Percentiles rank a stretch among this genome's conserved stretches.
Conservation (phyloP, 2,329 filamentous ascomycete genomes). For the Penicillium capsulatum region DNA sequence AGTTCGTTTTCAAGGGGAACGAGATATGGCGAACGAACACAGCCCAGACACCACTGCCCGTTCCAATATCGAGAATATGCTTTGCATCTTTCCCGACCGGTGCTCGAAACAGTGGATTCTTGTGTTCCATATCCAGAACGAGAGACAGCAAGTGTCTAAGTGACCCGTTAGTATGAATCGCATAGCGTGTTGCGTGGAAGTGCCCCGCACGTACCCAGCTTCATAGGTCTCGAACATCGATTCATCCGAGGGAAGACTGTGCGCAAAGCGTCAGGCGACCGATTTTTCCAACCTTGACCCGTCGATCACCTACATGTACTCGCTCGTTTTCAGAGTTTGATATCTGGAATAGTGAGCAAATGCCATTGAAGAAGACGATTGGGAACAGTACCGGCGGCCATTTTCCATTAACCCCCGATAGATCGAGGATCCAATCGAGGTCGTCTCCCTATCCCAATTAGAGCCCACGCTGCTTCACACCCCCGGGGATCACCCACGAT, state of each 20-base stretch:
- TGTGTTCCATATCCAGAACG: slow-evolving; percentile 10
- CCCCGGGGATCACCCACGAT: slow-evolving; percentile 5
- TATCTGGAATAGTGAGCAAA: slow-evolving; percentile 9
- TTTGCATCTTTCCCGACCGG: slow-evolving; percentile 6
- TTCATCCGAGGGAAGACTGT: slow-evolving; percentile 16
- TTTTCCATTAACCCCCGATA: slow-evolving; percentile 16
- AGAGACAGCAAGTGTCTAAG: slow-evolving; percentile 13
- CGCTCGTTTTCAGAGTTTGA: slow-evolving; percentile 12
- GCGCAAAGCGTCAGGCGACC: not conserved
- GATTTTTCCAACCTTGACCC: too few relatives aligned
- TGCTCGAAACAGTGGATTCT: slow-evolving; percentile 13
- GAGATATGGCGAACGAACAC: slow-evolving; percentile 10
- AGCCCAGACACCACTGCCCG: slow-evolving; percentile 16
- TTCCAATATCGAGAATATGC: slow-evolving; percentile 15
- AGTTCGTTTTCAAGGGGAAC: too few relatives aligned
- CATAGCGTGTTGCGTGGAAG: too few relatives aligned
- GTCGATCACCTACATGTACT: slow-evolving; percentile 14
- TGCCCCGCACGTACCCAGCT: slow-evolving; percentile 12
- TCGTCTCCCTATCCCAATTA: slow-evolving; percentile 16
- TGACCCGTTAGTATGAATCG: too few relatives aligned
- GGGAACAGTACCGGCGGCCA: slow-evolving; percentile 13
- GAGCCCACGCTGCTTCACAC: not conserved
- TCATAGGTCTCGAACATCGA: slow-evolving; percentile 18
- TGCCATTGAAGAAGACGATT: too few relatives aligned
- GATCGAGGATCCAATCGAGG: slow-evolving; percentile 15